Base-by-base conservation (phyloP, 2,329 filamentous ascomycete species). In the Meredithiella fracta region DNA sequence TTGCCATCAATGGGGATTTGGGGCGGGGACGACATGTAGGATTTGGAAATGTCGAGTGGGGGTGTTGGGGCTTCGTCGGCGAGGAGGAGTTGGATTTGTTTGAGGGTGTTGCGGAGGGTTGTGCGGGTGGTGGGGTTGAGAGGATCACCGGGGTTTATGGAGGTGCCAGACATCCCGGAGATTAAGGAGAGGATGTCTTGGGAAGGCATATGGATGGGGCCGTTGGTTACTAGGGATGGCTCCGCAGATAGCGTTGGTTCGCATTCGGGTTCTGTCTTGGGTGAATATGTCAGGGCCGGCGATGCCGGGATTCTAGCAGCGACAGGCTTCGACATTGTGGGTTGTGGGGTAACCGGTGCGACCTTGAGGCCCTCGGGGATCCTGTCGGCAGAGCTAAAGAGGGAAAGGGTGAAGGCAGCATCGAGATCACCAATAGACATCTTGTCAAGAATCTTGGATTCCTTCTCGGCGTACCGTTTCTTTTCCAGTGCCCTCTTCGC, bases 171-270 rank as follows among this genome's bases (percentile, higher is more conserved):
- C 52, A 68, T 69, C 44, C 69, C 70, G n/a, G 74, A 70, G 64
- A 78, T 76, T 54, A 78, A 61, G 7, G 71, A 64, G 23, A 78
- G 61, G n/a, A 74, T 62, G 1, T 71, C 20, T 40, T 40, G 15
- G 47, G 23, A 26, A 17, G 38, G 11, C 40, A 3, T 44, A n/a
- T 31, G 31, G n/a, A 25, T 29, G 50, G 42, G 37, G 25, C 38
- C 31, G 22, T 38, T n/a, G n/a, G n/a, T n/a, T n/a, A n/a, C n/a
- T n/a, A 31, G 44, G 44, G 44, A 15, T n/a, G 34, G 15, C 11
- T 20, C 25, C 22, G 42, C n/a, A 6, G 53, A 55, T 17, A 49
- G 44, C 11, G 22, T 11, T 5, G 44, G 22, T 17, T 51, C 51
- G 44, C 47, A 51, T 38, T 57, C 56, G 2, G 51, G 31, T 15